phyloP scores from a whole-genome alignment of 148 eudicot species.

The Fallopia convolvulus region DNA sequence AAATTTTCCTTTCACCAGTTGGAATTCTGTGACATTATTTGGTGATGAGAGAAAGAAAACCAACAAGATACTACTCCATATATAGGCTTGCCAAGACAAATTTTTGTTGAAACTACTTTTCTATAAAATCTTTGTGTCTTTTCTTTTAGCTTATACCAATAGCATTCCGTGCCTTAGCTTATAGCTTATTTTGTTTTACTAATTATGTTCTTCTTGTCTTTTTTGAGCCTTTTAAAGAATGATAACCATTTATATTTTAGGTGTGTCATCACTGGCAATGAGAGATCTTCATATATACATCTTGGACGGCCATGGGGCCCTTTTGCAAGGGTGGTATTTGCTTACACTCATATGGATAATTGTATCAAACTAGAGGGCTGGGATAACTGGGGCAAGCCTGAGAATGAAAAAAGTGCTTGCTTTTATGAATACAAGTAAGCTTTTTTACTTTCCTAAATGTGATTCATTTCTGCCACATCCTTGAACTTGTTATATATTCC shows the following conservation, averaged over 20 bases:
- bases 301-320: conserved; percentile 99
- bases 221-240: background rate
- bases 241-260: conserved; percentile 22
- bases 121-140: too few relatives aligned
- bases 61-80: background rate
- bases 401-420: conserved; percentile 93
- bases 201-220: background rate
- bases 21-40: background rate
- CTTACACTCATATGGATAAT: conserved; percentile 83
- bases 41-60: background rate
- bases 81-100: too few relatives aligned
- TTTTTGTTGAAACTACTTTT: too few relatives aligned
- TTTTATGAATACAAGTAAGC: conserved; percentile 87
- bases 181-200: too few relatives aligned
- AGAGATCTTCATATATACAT: conserved; percentile 47
- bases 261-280: conserved; percentile 90
- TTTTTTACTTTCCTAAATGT: background rate
- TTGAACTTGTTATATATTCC: background rate
- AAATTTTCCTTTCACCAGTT: background rate
- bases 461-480: background rate
- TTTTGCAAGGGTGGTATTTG: conserved; percentile 85
- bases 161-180: too few relatives aligned
- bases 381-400: conserved; percentile 86
- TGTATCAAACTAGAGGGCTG: conserved; percentile 72
- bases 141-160: too few relatives aligned